Base-by-base conservation (phyloP, 2,329 filamentous ascomycete species). In the Fusarium brevicatenulatum region DNA sequence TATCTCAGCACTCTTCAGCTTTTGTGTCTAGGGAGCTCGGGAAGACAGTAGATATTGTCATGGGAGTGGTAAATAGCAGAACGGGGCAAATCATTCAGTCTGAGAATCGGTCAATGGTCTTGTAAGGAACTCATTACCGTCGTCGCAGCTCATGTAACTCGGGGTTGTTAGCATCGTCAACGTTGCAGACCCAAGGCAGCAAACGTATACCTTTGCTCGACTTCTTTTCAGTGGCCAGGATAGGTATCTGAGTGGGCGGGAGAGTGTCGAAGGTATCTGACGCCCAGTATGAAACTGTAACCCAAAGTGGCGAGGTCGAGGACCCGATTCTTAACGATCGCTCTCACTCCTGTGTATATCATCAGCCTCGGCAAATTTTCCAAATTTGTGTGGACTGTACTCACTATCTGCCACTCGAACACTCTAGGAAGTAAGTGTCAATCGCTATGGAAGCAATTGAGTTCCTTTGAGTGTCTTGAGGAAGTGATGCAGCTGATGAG, bases 1-100 rank as follows among this genome's bases (percentile, higher is more conserved):
- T 16, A 36, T 4, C 11, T 36, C n/a, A 36, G 30, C 6, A 10
- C 21, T 8, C 16, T 52, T 11, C 30, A 36, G 30, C 11, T 23
- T 50, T 19, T 52, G 47, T 4, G 9, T 23, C 4, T 19, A 11
- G 2, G 19, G 19, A 32, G 11, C 46, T 49, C 2, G 8, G 9
- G 7, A 11, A 16, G 46, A 34, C n/a, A 5, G 4, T 1, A 36
- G 21, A 50, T 23, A 5, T 23, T 5, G 7, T n/a, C 11, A 4
- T 6, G 4, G n/a, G 9, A 11, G 30, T 9, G n/a, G 7, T 1
- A 23, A 12, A 19, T 19, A 21, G 23, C 2, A 53, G 12, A 4
- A 53, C 3, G 9, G 8, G 1, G 30, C 4, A 25, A 37, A 37
- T 21, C 0, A 2, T 37, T 9, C 7, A 4, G n/a, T 11, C n/a